Base-by-base conservation (phyloP, 2,329 filamentous ascomycete species). In the Gremmenia infestans region DNA sequence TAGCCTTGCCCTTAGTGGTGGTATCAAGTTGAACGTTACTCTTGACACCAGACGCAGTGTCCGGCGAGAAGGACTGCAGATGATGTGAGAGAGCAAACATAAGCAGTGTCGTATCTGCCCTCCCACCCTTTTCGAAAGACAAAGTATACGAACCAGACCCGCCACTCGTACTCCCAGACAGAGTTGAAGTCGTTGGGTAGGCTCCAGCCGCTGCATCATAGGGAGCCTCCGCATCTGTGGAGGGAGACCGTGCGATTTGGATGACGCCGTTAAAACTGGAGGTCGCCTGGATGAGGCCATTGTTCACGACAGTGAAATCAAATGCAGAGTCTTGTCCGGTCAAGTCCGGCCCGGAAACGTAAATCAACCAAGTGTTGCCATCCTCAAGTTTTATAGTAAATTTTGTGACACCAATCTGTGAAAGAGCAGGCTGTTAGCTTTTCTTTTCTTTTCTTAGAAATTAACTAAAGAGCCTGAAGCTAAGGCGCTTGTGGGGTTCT, bases 11-110 rank as follows among this genome's bases (percentile, higher is more conserved):
- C 73, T 97, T 97, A 19, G 91, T 96, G 0, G 91, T 88, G 0
- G 91, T 93, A 55, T 86, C 82, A 52, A 97, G 74, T 60, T 81
- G 77, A 1, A 94, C 70, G 4, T 74, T 70, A 2, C 75, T 81
- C 14, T 48, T 17, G 40, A 75, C 67, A 7, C 76, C 75, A 23
- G 76, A 73, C 11, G 73, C 74, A 8, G 82, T 83, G 1, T 72
- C 72, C 0, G 71, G 63, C 61, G 90, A 82, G 58, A 97, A 92
- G 0, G 89, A 91, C 35, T 83, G 76, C 3, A 90, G 70, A 63
- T 97, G 94, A 70, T 97, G 94, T 22, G 92, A 91, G 48, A 99
- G 75, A 15, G 89, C 89, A 70, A 88, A 97, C 86, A 96, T 94
- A 60, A 94, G 77, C 22, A 96, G 76, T 57, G 76, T 80, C 15